Base-by-base conservation (phyloP, 495 filamentous ascomycete species). In the Chaetomium fimeti region DNA sequence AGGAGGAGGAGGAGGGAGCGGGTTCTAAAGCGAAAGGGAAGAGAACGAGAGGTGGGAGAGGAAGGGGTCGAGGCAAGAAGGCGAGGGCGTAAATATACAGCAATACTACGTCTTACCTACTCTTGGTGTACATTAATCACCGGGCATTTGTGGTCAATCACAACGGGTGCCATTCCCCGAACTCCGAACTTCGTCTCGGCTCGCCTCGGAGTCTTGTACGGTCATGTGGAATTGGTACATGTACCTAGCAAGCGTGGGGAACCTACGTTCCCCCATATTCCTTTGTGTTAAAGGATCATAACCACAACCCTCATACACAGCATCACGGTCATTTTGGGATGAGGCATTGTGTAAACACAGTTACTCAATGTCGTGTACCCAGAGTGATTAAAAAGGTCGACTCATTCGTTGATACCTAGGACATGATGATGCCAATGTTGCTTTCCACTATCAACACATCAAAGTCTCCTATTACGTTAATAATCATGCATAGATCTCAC, bases 11-110 rank as follows among this genome's bases (percentile, higher is more conserved):
- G 5, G 71, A 66, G 20, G 65, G 28, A 0, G 69, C 32, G 2
- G 16, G 61, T 12, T 56, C 36, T 1, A 71, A 69, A 13, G 74
- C 56, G 2, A 70, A 73, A 36, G 70, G 69, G 5, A 65, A 67
- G 48, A 52, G 32, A 36, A 60, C 73, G 68, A 64, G 49, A 29
- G 16, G 9, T 20, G 65, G 69, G 9, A 75, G 68, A 8, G 69
- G 61, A 20, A 64, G 40, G 38, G 71, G 64, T 12, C 74, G 68
- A 62, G 73, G 73, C 5, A 79, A 78, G 68, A 75, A 71, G 57
- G 62, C 70, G 4, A 79, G 72, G 62, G 72, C 70, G 15, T 29
- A 32, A 38, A 24, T 3, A 15, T 29, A 36, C 6, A n/a, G 7
- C 16, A 47, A 18, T 24, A 1, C 24, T 49, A 12, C 15, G 27